phyloP scores from a whole-genome alignment of 2,329 filamentous ascomycete species.

The Penicillium digitatum region DNA sequence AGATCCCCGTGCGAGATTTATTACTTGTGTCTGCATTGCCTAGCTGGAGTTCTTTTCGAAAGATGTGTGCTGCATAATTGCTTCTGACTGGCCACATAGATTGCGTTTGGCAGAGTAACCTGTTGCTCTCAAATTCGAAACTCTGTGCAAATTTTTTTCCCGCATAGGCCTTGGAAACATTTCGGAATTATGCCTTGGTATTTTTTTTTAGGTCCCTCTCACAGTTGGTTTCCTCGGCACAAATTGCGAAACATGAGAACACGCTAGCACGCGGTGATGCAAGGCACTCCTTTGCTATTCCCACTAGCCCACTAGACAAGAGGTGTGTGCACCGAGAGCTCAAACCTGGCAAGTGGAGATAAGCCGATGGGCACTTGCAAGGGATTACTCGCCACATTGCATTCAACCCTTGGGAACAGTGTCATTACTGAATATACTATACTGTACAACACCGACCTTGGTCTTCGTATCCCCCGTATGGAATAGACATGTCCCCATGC shows the following conservation, averaged over 20 bases:
- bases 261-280: constrained; percentile 5
- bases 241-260: constrained; percentile 4
- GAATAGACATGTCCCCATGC: not conserved
- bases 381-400: constrained; percentile 9
- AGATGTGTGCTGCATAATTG: not conserved
- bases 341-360: constrained; percentile 1
- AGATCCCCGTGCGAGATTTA: not conserved
- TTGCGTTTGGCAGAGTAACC: constrained; percentile 6
- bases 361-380: constrained; percentile 1
- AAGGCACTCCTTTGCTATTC: not conserved
- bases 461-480: not conserved
- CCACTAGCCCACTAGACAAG: not conserved
- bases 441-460: not conserved
- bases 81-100: not conserved
- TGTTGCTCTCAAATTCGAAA: not conserved
- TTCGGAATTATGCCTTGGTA: not conserved
- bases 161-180: not conserved
- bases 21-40: not conserved
- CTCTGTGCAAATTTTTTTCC: constrained; percentile 1
- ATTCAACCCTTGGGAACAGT: not conserved
- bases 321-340: constrained; percentile 3
- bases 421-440: not conserved
- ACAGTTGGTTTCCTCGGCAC: not conserved
- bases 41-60: constrained; percentile 1
- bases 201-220: not conserved